Percentiles rank a stretch among this genome's conserved stretches.
phyloP scores from a whole-genome alignment of 176 grass and related monocot genomes.

The Oryza meyeriana region DNA sequence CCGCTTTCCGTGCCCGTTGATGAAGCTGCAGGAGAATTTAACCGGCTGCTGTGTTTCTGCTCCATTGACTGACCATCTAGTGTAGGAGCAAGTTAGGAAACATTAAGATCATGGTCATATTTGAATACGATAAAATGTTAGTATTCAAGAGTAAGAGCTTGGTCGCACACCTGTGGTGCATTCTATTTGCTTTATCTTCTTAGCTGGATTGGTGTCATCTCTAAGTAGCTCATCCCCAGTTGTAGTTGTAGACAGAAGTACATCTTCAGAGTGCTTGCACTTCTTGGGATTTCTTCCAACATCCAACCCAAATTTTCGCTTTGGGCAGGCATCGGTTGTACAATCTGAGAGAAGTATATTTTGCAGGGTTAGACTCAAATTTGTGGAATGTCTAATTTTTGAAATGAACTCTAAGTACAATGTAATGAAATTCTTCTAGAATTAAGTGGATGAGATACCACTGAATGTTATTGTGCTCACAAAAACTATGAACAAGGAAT shows the following conservation, averaged over 20 bases:
- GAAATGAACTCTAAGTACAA: not conserved
- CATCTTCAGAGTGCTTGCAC: conserved; percentile 28
- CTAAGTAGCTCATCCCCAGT: conserved; percentile 16
- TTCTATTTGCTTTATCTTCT: conserved; percentile 46
- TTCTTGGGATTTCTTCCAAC: conserved; percentile 35
- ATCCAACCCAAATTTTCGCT: conserved; percentile 18
- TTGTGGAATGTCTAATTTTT: not conserved
- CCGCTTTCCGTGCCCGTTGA: conserved; percentile 34
- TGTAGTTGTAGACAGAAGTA: not conserved
- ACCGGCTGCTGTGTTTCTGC: conserved; percentile 33
- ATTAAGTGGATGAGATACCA: not conserved
- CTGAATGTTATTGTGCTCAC: not conserved
- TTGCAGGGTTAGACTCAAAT: not conserved
- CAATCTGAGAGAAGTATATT: conserved; percentile 7
- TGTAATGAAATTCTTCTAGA: not conserved
- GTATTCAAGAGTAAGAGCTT: not conserved
- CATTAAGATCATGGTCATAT: not conserved
- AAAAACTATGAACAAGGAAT: not conserved
- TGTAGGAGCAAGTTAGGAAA: not conserved
- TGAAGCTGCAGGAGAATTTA: conserved; percentile 44
- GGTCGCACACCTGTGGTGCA: conserved; percentile 10
- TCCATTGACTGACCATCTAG: not conserved
- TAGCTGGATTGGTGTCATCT: conserved; percentile 46
- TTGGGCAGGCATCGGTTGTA: not conserved
- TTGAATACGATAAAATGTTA: not conserved